Conservation (phyloP, 2,329 filamentous ascomycete genomes). For the Colletotrichum falcatum region DNA sequence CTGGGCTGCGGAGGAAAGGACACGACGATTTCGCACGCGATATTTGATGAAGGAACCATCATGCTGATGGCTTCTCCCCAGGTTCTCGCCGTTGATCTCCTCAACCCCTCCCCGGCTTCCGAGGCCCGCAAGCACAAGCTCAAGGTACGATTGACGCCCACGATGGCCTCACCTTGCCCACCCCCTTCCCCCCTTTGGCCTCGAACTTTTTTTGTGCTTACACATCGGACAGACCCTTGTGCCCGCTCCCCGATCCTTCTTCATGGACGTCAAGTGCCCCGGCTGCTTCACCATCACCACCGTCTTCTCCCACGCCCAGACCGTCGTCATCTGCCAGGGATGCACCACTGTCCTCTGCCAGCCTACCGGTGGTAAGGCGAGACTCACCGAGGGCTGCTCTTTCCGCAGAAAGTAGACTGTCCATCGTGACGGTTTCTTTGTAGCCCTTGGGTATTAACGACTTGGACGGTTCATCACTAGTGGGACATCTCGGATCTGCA, state of each 20-base stretch:
- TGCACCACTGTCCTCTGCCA: conserved; percentile 99
- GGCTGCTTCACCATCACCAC: conserved; percentile 99
- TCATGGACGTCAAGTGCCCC: conserved; percentile 99
- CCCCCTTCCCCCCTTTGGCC: neutral
- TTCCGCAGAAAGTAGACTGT: conserved; percentile 98
- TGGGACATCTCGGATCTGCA: conserved; percentile 70
- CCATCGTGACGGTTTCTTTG: conserved; percentile 59
- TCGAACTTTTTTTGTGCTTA: conserved; percentile 39
- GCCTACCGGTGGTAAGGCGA: conserved; percentile 98
- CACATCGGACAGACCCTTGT: conserved; percentile 79
- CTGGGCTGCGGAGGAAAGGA: conserved; percentile 33
- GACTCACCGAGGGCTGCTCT: conserved; percentile 99
- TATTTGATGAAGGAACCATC: conserved; percentile 40
- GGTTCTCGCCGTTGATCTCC: conserved; percentile 99
- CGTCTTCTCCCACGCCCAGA: conserved; percentile 99
- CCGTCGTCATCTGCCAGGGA: conserved; percentile 99
- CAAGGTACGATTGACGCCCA: conserved; percentile 77
- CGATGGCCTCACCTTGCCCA: conserved; percentile 14
- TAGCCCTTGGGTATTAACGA: conserved; percentile 62
- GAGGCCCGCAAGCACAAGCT: conserved; percentile 99
- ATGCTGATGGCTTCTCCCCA: conserved; percentile 56
- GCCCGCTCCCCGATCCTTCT: conserved; percentile 97
- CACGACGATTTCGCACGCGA: conserved; percentile 31
- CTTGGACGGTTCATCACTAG: conserved; percentile 62
- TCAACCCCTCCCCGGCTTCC: conserved; percentile 97